These are phyloP conservation scores for Capsella bursapastoris DNA, from an alignment of 345 rosid genomes.

Conservation along the genomic window DNA sequence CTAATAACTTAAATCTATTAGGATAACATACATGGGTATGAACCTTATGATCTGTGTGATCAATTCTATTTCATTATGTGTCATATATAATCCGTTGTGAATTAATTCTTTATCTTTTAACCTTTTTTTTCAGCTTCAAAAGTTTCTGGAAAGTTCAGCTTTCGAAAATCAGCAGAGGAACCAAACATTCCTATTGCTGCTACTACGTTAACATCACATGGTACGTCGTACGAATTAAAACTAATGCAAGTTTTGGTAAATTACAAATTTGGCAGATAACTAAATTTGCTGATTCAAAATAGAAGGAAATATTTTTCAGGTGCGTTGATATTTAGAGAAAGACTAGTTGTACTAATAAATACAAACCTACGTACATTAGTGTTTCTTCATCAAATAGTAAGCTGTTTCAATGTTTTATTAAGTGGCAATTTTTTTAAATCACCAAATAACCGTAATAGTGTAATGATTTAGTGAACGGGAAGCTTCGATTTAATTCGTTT, in stretches of 20 bases:
- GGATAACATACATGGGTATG: not conserved
- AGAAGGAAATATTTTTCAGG: not conserved
- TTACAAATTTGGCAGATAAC: not conserved
- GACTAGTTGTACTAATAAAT: not conserved
- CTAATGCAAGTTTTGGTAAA: not conserved
- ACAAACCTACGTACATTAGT: not conserved
- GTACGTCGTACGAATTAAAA: not conserved
- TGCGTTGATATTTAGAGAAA: not conserved
- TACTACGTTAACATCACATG: not conserved
- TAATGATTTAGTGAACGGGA: too few species aligned
- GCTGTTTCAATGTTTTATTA: not conserved
- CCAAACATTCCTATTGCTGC: not conserved
- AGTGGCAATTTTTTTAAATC: not conserved
- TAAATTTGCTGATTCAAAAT: not conserved
- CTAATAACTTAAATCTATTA: too few species aligned
- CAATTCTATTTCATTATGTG: not conserved
- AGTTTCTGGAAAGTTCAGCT: conserved; percentile 4
- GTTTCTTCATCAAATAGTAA: not conserved
- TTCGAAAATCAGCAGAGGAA: conserved; percentile 1
- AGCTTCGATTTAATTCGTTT: too few species aligned
- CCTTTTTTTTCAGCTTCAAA: conserved; percentile 16
- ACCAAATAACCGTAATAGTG: too few species aligned
- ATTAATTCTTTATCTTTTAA: not conserved
- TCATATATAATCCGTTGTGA: not conserved
- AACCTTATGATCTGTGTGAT: conserved; percentile 3